Evolutionary conservation across 371 early-diverging fungal genomes (phyloP).

Genomic region (Mucor circinelloides): DNA sequence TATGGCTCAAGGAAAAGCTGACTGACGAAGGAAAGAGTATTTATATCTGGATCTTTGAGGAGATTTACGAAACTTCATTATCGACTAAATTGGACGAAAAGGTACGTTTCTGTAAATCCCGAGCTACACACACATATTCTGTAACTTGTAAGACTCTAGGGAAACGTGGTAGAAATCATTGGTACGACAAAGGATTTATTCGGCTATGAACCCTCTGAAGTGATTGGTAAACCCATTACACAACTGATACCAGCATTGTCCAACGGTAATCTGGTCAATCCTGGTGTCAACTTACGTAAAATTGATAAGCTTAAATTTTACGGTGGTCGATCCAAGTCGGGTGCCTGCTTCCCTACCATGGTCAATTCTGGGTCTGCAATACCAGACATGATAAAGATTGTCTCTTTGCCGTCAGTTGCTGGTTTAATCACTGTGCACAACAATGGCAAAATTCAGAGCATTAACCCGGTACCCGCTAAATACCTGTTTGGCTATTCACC

Average conservation of each 20-base stretch:
- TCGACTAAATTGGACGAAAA: slow-evolving; percentile 7
- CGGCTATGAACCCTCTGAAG: slow-evolving; percentile 55
- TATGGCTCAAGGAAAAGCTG: slow-evolving; percentile 60
- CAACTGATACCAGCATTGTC: slow-evolving; percentile 52
- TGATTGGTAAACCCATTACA: slow-evolving; percentile 56
- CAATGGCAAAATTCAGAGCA: slow-evolving; percentile 61
- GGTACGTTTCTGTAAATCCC: background rate
- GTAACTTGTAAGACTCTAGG: slow-evolving; percentile 25
- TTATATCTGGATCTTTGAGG: slow-evolving; percentile 66
- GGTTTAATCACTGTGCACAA: slow-evolving; percentile 65
- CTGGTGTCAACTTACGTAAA: slow-evolving; percentile 41
- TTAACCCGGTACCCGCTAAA: slow-evolving; percentile 70
- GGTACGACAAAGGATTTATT: slow-evolving; percentile 60
- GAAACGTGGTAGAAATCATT: slow-evolving; percentile 45
- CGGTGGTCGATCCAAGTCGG: slow-evolving; percentile 57
- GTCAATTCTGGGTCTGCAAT: slow-evolving; percentile 16
- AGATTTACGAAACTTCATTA: slow-evolving; percentile 55
- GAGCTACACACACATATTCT: background rate
- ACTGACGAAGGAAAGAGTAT: slow-evolving; percentile 39
- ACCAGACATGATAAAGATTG: slow-evolving; percentile 38
- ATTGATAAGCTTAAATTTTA: slow-evolving; percentile 63
- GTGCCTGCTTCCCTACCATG: slow-evolving; percentile 64
- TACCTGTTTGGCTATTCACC: slow-evolving; percentile 69
- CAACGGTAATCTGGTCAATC: slow-evolving; percentile 40
- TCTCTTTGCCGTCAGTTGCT: slow-evolving; percentile 68